Evolutionary conservation across 1,284 basidiomycete genomes (phyloP), one percentile per base, ranked within the genome.

Genomic region (Boletellus deceptivus): DNA sequence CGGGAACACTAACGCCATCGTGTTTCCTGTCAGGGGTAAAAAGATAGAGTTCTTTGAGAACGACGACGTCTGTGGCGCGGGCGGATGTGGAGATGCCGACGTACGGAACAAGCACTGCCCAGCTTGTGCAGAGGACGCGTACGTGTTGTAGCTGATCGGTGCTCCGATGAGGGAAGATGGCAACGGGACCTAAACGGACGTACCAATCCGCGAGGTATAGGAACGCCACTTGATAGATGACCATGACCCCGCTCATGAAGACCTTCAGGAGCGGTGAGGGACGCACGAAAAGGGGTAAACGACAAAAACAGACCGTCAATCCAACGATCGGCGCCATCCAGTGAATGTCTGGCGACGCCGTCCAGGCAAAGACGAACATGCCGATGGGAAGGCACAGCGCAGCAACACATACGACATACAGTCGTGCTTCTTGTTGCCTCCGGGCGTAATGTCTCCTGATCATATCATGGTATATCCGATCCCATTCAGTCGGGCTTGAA

Each of bases 41-140:
- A 13, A 10, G 10, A 31, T 10, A 31, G 29, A 29, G 27, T n/a
- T 11, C 3, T 31, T 31, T 31, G 11, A 31, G 29, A 31, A 31
- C 11, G 29, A 29, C 27, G 27, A 13, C 29, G 8, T 13, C 11
- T 11, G 27, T 29, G 27, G 27, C 2, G 27, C 27, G 10, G 10
- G 29, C 11, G 11, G 11, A 31, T 31, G 9, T 31, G 29, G 29
- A 11, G 29, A 13, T 31, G 29, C 29, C 9, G 18, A 71, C 77
- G 59, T 70, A 80, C 87, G 77, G 55, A 75, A 79, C 18, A 91
- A 74, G 60, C 80, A 84, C 63, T 89, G 88, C 0, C 85, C 89
- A 0, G 88, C 89, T 25, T 89, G 71, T 0, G 87, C 88, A 4
- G 86, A 89, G 0, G 85, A 88, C 2, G 89, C 86, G 55, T 83